Conservation (phyloP, 2,329 filamentous ascomycete species). For the Fusarium mundagurra region DNA sequence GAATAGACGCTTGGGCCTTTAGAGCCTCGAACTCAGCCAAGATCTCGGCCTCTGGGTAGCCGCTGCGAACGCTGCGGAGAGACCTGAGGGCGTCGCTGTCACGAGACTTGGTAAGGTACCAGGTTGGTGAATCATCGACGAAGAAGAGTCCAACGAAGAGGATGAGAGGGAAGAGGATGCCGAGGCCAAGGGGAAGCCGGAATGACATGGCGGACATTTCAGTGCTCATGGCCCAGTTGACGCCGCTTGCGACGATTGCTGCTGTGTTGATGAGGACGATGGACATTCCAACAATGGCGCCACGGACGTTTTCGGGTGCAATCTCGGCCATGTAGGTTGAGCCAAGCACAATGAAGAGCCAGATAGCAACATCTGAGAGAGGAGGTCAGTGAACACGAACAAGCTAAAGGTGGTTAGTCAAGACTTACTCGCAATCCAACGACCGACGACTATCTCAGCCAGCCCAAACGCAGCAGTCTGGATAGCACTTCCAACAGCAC, state of each 20-base stretch:
- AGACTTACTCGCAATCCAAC: not conserved
- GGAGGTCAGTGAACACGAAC: not conserved
- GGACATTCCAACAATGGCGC: not conserved
- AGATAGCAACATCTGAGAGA: not conserved
- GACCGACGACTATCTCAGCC: not conserved
- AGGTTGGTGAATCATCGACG: not conserved
- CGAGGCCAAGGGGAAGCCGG: not conserved
- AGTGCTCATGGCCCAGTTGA: not conserved
- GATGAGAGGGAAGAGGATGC: not conserved
- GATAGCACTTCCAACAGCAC: not conserved
- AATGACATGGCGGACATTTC: not conserved
- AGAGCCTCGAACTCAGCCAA: not conserved
- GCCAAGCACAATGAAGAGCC: not conserved
- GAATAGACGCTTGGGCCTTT: not conserved
- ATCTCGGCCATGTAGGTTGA: not conserved
- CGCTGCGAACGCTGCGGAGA: not conserved
- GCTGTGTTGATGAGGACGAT: not conserved
- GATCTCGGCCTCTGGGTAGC: not conserved
- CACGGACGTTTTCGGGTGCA: not conserved
- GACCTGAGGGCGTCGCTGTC: not conserved
- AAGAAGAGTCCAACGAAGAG: not conserved
- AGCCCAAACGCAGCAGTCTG: not conserved
- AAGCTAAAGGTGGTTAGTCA: rapidly evolving
- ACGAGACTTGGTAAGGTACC: not conserved
- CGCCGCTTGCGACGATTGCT: not conserved